Evolutionary conservation across 176 grass and related monocot species (phyloP).

Genomic region (Raddia distichophylla): DNA sequence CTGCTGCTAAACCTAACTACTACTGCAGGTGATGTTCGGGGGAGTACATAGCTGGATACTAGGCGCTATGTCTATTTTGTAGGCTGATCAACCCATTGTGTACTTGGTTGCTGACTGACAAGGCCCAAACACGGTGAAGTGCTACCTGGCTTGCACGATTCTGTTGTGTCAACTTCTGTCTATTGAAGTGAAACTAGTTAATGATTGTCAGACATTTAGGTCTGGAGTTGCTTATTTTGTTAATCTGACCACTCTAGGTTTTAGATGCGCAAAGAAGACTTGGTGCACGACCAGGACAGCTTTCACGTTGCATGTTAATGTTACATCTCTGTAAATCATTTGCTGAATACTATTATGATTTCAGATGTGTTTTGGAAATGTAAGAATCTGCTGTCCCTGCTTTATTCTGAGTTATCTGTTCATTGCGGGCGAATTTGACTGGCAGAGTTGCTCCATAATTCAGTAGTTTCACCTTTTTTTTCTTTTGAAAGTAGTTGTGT

Average conservation of each 20-base stretch:
- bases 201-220: constrained; percentile 25
- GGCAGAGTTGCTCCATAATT: not conserved
- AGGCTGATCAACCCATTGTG: constrained; percentile 49
- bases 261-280: constrained; percentile 19
- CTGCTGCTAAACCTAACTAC: constrained; percentile 14
- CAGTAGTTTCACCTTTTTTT: not conserved
- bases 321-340: constrained; percentile 44
- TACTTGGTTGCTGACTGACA: constrained; percentile 55
- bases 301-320: constrained; percentile 7
- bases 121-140: constrained; percentile 42
- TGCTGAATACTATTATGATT: constrained; percentile 17
- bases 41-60: constrained; percentile 67
- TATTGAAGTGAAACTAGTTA: constrained; percentile 14
- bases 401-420: not conserved
- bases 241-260: constrained; percentile 29
- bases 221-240: constrained; percentile 40
- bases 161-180: constrained; percentile 33
- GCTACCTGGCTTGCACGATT: constrained; percentile 29
- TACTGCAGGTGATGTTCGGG: constrained; percentile 35
- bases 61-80: constrained; percentile 48
- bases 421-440: not conserved
- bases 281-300: constrained; percentile 6
- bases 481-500: not conserved
- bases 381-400: constrained; percentile 1
- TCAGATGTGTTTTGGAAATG: constrained; percentile 21